Percentiles rank a stretch among this genome's conserved stretches.
These are phyloP conservation scores for Pythium phragmitis DNA, from an alignment of 352 stramenopile genomes.

Conservation along the genomic window DNA sequence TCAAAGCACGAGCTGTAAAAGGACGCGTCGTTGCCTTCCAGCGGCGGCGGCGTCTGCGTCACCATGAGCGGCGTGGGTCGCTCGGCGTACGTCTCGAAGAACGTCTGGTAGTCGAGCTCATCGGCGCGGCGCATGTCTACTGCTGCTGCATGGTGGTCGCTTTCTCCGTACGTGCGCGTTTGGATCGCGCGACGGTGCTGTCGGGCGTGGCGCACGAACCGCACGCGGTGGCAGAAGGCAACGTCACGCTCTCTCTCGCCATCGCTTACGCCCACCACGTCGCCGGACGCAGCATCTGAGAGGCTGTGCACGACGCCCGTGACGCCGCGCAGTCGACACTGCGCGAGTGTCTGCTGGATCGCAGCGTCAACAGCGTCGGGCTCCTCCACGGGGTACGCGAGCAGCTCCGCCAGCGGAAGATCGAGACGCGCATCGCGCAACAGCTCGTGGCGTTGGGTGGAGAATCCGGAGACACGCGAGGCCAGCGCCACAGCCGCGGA, in stretches of 20 bases:
- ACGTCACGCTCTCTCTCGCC: constrained; percentile 4
- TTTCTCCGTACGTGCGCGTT: background rate
- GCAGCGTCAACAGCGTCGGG: constrained; percentile 5
- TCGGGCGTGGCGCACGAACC: constrained; percentile 50
- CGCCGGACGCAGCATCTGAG: background rate
- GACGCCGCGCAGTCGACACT: constrained; percentile 21
- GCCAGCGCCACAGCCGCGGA: background rate
- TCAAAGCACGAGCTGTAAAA: constrained; percentile 34
- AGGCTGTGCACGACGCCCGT: constrained; percentile 10
- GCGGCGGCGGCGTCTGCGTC: background rate
- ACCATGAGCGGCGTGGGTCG: constrained; percentile 37
- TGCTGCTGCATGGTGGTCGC: background rate
- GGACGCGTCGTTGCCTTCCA: background rate
- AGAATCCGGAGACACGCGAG: background rate
- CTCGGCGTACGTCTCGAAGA: constrained; percentile 62
- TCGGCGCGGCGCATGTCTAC: constrained; percentile 22
- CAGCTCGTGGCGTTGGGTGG: background rate
- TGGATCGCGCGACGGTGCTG: constrained; percentile 31
- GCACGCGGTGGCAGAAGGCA: constrained; percentile 43
- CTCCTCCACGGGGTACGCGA: constrained; percentile 10
- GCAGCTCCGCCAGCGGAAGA: constrained; percentile 16
- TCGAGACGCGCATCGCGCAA: constrained; percentile 8
- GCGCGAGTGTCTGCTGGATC: constrained; percentile 14
- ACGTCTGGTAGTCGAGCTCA: constrained; percentile 53
- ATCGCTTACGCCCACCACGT: background rate